A percentile compares a stretch with the other conserved stretches of the same genome.
phyloP scores from a whole-genome alignment of 306 rosid species.

The Styphnolobium japonicum region DNA sequence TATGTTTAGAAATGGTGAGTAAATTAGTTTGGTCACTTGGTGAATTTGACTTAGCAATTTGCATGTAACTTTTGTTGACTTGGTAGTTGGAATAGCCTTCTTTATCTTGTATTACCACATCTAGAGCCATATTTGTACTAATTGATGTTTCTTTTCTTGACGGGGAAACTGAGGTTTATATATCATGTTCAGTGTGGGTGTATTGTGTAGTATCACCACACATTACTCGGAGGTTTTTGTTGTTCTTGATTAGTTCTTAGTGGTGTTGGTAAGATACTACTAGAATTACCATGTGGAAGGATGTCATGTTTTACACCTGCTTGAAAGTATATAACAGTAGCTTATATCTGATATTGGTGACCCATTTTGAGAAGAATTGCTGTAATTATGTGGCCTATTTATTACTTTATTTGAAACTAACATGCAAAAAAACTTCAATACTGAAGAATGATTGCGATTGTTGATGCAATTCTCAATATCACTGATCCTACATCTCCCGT shows the following conservation, averaged over 20 bases:
- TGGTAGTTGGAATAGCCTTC: background rate
- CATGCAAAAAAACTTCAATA: background rate
- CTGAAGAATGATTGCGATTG: background rate
- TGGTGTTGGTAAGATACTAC: background rate
- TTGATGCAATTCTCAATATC: background rate
- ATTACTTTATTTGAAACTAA: background rate
- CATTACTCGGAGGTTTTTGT: background rate
- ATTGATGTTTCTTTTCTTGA: background rate
- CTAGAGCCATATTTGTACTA: background rate
- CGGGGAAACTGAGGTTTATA: slow-evolving; percentile 12
- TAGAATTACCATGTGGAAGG: background rate
- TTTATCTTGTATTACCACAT: background rate
- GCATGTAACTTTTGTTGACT: background rate
- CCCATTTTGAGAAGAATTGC: background rate
- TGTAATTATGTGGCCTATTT: background rate
- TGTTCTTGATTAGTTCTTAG: background rate
- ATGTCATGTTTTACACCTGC: slow-evolving; percentile 6
- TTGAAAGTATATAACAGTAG: slow-evolving; percentile 5
- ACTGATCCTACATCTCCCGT: background rate
- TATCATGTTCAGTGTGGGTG: background rate
- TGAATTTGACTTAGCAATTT: background rate
- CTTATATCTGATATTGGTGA: background rate
- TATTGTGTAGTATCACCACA: background rate
- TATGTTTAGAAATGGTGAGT: background rate
- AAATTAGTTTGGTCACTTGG: background rate